Base-by-base conservation (phyloP, 1,284 basidiomycete genomes). In the Pyrrhoderma lamaoense region DNA sequence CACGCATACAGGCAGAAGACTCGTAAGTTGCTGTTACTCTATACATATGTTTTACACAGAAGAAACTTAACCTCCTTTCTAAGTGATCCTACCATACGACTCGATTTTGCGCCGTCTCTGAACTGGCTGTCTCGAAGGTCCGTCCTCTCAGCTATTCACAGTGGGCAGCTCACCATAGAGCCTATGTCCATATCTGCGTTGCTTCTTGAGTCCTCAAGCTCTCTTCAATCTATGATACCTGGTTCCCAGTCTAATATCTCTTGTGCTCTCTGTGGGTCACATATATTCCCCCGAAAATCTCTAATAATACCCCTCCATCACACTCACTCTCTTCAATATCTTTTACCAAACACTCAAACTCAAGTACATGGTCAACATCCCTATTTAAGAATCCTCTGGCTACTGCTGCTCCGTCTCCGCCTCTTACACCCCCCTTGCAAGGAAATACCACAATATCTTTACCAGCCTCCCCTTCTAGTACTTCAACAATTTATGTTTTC, bases 41-140 rank as follows among this genome's bases (percentile, higher is more conserved):
- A 5, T 31, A 31, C 27, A 5, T 31, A 31, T 31, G 5, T 31
- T 31, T 48, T 49, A 42, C n/a, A 25, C 8, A 21, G 38, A 36
- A 42, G 49, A 46, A 52, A n/a, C 58, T 54, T 36, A 42, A 45
- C 49, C 14, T 45, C 55, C 31, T 56, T 54, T 52, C 8, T 44
- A 60, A 88, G 94, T 16, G 96, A 99, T 58, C 91, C 95, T 0
- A 91, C 93, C 0, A 72, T 98, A 35, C 84, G 96, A 2, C 77
- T 99, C 21, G 93, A 98, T 63, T 70, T 91, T n/a, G 93, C 95
- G 0, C 91, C 94, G 0, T 91, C 93, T 11, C 74, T 99, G 23
- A 94, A 92, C 60, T 98, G 92, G 89, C 75, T 99, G 11, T 88
- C 89, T 8, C 79, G 95, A 18, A 82, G 93, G 25, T 83, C 84